Base-by-base conservation (phyloP, 2,329 filamentous ascomycete genomes). In the Penicillium frequentans region DNA sequence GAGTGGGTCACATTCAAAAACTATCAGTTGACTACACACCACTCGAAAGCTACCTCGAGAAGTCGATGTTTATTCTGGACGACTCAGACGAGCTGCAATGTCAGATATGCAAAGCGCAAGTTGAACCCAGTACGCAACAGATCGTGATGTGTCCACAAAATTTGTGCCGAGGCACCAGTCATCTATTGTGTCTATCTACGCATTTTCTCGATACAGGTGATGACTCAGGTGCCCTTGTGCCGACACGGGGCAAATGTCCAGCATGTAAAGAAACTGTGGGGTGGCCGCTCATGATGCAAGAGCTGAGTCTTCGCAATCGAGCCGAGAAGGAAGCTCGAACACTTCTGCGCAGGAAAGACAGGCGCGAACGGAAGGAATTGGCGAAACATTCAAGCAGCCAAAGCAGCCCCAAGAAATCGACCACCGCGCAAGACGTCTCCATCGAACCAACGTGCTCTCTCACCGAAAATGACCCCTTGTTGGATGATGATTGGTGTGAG, bases 231-330 rank as follows among this genome's bases (percentile, higher is more conserved):
- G 71, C 70, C 1, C 66, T 96, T 1, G 68, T 96, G 1, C 93
- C 93, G 0, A 79, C 84, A 1, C 70, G 80, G 33, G 92, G 91
- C 2, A 73, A 67, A 2, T 98, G 93, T 75, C 91, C 91, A 0
- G 76, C 77, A 21, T 98, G 93, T 69, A 75, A 80, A 1, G 78
- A 79, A 0, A 73, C 79, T 5, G 75, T 92, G 2, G 72, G 80
- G 50, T 98, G 93, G 93, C 79, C 81, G 0, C 84, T 89, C 48
- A 84, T 97, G 76, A 89, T 96, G 77, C 93, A 87, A 69, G 93
- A 96, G 70, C 75, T 96, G 64, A 95, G 84, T 50, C 75, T 96
- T 49, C 83, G 93, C 31, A 79, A 85, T 35, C 83, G 90, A 24
- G 92, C 89, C 0, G 74, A 82, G 54, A 88, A 89, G 56, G 88